A percentile compares a stretch with the other conserved stretches of the same genome.
phyloP scores from a whole-genome alignment of 495 filamentous ascomycete genomes.

The Aspergillus bertholletiae region DNA sequence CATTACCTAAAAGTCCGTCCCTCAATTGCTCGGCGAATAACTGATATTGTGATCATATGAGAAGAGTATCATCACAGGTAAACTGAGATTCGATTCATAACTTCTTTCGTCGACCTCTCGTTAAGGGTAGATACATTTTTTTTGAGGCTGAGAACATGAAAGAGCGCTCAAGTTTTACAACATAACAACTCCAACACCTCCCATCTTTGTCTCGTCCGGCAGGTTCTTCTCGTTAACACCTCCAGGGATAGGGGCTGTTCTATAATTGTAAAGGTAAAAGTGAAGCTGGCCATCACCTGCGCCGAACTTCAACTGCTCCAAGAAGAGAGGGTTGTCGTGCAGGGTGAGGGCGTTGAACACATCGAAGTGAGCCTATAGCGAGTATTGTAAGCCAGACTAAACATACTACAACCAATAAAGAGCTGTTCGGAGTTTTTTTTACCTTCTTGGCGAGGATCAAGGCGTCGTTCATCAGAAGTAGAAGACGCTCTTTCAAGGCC shows the following conservation, averaged over 20 bases:
- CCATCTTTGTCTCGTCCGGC: conserved; percentile 68
- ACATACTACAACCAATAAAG: too few species aligned
- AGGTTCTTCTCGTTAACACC: conserved; percentile 77
- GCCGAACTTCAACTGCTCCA: conserved; percentile 89
- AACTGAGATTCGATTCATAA: not conserved
- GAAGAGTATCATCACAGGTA: conserved; percentile 8
- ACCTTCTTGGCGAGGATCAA: conserved; percentile 82
- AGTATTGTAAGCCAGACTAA: not conserved
- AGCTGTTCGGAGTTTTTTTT: too few species aligned
- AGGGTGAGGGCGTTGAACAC: conserved; percentile 95
- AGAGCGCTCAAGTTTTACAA: conserved; percentile 39
- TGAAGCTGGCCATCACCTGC: conserved; percentile 90
- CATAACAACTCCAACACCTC: conserved; percentile 89
- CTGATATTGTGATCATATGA: not conserved
- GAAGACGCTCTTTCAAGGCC: conserved; percentile 67
- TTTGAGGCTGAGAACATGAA: not conserved
- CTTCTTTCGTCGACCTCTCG: not conserved
- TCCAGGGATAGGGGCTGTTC: conserved; percentile 72
- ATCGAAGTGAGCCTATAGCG: conserved; percentile 68
- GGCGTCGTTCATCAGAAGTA: conserved; percentile 75
- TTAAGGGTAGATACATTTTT: not conserved
- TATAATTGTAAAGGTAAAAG: conserved; percentile 97
- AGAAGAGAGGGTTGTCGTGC: conserved; percentile 89
- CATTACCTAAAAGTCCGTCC: not conserved
- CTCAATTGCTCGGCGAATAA: conserved; percentile 39